Percentiles rank a stretch among this genome's conserved stretches.
Evolutionary conservation across 148 eudicot species (phyloP).

Genomic region (Rhododendron kiyosumense): DNA sequence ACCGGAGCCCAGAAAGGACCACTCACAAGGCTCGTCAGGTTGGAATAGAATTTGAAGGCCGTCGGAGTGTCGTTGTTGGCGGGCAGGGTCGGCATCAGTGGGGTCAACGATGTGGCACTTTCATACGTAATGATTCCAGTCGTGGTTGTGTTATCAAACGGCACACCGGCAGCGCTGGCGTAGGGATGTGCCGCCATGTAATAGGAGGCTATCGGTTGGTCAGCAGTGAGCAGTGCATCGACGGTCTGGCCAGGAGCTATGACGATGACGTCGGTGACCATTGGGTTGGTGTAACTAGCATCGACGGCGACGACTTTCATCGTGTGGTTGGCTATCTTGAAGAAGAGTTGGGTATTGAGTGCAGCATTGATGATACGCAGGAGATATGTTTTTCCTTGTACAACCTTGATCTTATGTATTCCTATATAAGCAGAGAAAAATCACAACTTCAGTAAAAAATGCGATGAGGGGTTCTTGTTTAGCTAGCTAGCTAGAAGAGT

Average conservation of each 20-base stretch:
- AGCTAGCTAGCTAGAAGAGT: not conserved
- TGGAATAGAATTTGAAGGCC: slow-evolving; percentile 47
- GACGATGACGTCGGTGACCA: slow-evolving; percentile 41
- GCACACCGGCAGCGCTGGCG: slow-evolving; percentile 23
- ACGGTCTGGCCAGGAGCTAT: slow-evolving; percentile 68
- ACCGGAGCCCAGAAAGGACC: slow-evolving; percentile 44
- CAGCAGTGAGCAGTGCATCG: slow-evolving; percentile 58
- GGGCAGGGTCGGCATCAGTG: slow-evolving; percentile 46
- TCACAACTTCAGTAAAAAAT: too few species aligned
- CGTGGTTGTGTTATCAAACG: slow-evolving; percentile 21
- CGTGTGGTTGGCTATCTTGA: slow-evolving; percentile 63
- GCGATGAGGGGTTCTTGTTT: too few species aligned
- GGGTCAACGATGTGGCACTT: slow-evolving; percentile 7
- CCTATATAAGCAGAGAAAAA: too few species aligned
- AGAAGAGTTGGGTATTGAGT: slow-evolving; percentile 57
- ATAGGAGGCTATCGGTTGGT: slow-evolving; percentile 36
- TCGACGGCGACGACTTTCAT: slow-evolving; percentile 64
- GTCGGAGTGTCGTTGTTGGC: slow-evolving; percentile 57
- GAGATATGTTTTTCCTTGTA: slow-evolving; percentile 40
- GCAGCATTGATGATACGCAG: slow-evolving; percentile 79
- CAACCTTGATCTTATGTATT: too few species aligned
- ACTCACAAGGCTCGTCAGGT: slow-evolving; percentile 39
- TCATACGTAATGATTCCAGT: slow-evolving; percentile 46
- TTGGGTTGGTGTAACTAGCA: slow-evolving; percentile 56
- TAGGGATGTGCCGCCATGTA: slow-evolving; percentile 65